Percentiles rank a stretch among this genome's conserved stretches.
Conservation (phyloP, 2,329 filamentous ascomycete genomes). For the Xylariaceae sp. region DNA sequence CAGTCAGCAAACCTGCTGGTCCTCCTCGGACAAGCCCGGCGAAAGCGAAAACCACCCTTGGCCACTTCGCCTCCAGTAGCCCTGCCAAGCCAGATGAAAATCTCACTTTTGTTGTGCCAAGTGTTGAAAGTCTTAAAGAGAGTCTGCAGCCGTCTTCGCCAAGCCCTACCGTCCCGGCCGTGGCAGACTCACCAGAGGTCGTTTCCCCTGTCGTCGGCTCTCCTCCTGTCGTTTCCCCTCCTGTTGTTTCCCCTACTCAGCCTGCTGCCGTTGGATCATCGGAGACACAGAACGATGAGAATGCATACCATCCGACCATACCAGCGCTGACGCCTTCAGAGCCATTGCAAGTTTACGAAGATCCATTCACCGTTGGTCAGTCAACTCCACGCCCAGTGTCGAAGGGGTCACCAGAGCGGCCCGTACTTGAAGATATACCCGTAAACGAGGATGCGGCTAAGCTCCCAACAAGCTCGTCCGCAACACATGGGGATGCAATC, state of each 20-base stretch:
- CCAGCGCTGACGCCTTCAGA: slow-evolving; percentile 26
- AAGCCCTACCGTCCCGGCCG: slow-evolving; percentile 18
- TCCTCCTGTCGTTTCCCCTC: background rate
- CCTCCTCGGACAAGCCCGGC: slow-evolving; percentile 42
- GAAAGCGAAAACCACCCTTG: slow-evolving; percentile 32
- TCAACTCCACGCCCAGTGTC: slow-evolving; percentile 43
- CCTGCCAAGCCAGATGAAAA: slow-evolving; percentile 50
- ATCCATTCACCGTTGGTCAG: slow-evolving; percentile 52
- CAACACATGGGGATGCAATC: slow-evolving; percentile 17
- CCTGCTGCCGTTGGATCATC: slow-evolving; percentile 27
- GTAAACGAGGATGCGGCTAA: slow-evolving; percentile 53
- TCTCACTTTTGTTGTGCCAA: slow-evolving; percentile 50
- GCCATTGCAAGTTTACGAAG: slow-evolving; percentile 57
- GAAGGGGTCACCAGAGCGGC: slow-evolving; percentile 31
- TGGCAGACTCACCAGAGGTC: background rate
- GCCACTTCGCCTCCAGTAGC: slow-evolving; percentile 32
- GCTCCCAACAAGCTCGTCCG: slow-evolving; percentile 22
- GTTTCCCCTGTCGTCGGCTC: background rate
- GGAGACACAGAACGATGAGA: slow-evolving; percentile 19
- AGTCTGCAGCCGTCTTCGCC: slow-evolving; percentile 20
- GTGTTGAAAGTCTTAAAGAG: slow-evolving; percentile 35
- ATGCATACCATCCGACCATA: too few species aligned
- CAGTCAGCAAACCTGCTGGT: slow-evolving; percentile 31
- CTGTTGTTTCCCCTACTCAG: background rate
- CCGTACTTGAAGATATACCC: slow-evolving; percentile 57